Evolutionary conservation across 129 eudicot genomes (phyloP).

Genomic region (Daucus carota): DH1_v3.0 NC_030386.2:37157501-37158000

Average conservation of each 20-base stretch:
- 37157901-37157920: background rate
- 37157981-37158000: background rate
- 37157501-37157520: too few species aligned
- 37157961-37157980: background rate
- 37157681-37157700: background rate
- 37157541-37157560: too few species aligned
- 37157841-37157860: background rate
- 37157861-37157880: constrained; percentile 1
- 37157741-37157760: background rate
- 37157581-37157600: too few species aligned
- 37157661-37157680: too few species aligned
- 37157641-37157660: background rate
- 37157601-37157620: too few species aligned
- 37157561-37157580: too few species aligned
- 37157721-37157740: background rate
- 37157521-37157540: too few species aligned
- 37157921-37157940: background rate
- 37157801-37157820: background rate
- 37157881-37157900: background rate
- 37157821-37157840: background rate
- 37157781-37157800: background rate
- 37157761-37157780: background rate
- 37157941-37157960: background rate
- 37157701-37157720: background rate
- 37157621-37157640: too few species aligned